These are phyloP conservation scores for Umbilicaria muhlenbergii DNA, from an alignment of 495 filamentous ascomycete species.

Conservation along the genomic window DNA sequence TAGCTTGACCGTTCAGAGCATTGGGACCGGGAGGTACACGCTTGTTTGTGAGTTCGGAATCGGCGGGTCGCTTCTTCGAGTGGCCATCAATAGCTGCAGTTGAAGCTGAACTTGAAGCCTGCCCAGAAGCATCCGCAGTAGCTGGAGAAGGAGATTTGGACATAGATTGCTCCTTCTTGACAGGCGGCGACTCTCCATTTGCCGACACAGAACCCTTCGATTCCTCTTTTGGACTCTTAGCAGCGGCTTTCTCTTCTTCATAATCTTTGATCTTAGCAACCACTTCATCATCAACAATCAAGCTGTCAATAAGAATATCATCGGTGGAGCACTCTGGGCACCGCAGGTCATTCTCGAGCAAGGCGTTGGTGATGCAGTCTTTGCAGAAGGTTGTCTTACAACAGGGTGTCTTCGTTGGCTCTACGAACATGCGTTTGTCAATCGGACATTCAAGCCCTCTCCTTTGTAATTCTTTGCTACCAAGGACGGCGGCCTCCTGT, in stretches of 20 bases:
- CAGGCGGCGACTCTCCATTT: constrained; percentile 12
- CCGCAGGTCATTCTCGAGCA: constrained; percentile 93
- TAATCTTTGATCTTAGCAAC: constrained; percentile 53
- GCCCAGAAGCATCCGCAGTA: constrained; percentile 21
- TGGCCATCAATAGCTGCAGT: constrained; percentile 3
- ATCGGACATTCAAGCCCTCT: constrained; percentile 82
- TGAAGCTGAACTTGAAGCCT: constrained; percentile 18
- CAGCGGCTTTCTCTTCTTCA: constrained; percentile 50
- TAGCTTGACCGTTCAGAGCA: neutral
- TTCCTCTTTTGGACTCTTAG: constrained; percentile 47
- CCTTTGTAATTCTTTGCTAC: constrained; percentile 67
- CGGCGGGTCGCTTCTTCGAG: constrained; percentile 68
- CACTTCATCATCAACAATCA: constrained; percentile 64
- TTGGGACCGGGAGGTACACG: constrained; percentile 39
- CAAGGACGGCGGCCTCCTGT: constrained; percentile 49
- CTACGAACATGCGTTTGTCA: constrained; percentile 92
- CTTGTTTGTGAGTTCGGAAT: constrained; percentile 50
- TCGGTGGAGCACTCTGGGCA: constrained; percentile 85
- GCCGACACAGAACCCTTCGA: constrained; percentile 30
- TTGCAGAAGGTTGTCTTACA: constrained; percentile 95
- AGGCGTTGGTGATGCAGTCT: constrained; percentile 94
- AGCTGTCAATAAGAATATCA: constrained; percentile 83
- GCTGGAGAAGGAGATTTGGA: neutral
- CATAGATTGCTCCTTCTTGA: constrained; percentile 20
- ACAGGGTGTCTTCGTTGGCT: constrained; percentile 96